phyloP scores from a whole-genome alignment of 2,329 filamentous ascomycete species.

The Diaporthe sp. region DNA sequence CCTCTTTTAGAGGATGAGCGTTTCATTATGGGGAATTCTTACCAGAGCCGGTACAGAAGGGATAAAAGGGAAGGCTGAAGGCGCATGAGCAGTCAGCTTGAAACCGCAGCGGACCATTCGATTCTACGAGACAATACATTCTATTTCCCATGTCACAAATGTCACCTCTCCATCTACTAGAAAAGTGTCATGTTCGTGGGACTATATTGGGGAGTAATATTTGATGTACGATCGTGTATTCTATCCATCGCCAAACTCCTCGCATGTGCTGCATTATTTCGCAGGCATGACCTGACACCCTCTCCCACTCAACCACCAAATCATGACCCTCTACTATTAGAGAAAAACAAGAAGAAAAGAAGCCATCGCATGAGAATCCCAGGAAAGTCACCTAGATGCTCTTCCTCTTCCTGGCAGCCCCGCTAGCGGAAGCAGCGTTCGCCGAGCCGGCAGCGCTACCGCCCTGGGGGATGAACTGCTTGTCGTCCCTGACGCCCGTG shows the following conservation, averaged over 20 bases:
- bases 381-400: background rate
- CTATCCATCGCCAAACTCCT: background rate
- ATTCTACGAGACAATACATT: background rate
- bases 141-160: background rate
- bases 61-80: background rate
- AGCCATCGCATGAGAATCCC: background rate
- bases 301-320: too few species aligned
- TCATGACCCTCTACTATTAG: background rate
- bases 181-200: background rate
- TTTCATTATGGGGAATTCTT: too few species aligned
- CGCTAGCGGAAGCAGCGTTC: background rate
- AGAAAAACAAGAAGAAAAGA: background rate
- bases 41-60: background rate
- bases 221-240: background rate
- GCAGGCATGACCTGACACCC: background rate
- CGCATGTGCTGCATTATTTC: background rate
- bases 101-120: background rate
- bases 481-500: constrained; percentile 21
- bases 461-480: constrained; percentile 22
- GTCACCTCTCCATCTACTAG: background rate
- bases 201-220: background rate
- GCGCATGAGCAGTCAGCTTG: background rate
- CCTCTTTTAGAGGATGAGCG: background rate
- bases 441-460: background rate
- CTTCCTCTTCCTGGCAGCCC: constrained; percentile 18